Evolutionary conservation across 2,329 filamentous ascomycete genomes (phyloP), one percentile per base, ranked within the genome.

Genomic region (Aspergillus quadrilineatus): DNA sequence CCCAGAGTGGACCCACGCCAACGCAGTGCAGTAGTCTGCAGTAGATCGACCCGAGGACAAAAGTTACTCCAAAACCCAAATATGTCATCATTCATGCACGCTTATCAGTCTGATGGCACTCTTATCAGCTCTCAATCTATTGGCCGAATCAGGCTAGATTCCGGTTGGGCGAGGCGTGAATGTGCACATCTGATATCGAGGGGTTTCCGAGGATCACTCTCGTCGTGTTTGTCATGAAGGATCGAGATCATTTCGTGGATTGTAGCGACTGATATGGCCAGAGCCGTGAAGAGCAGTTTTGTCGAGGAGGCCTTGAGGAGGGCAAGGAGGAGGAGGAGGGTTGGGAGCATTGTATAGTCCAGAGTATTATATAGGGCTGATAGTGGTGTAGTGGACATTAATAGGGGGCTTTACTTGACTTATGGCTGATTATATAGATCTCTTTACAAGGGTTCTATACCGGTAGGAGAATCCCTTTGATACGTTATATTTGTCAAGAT

Each of bases 211-310:
- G 34, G 32, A 22, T 22, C 22, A 22, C 22, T 22, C 32, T 34
- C 12, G 34, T 7, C n/a, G 17, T 32, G 29, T 4, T 51, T 34
- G n/a, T 47, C 26, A 14, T 39, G 30, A 7, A 41, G 14, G 15
- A 54, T 54, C 52, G 47, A 48, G 39, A 54, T 48, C 52, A 48
- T 54, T 17, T 47, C 36, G 37, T 54, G 52, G 47, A 48, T 42
- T 32, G 42, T 54, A 17, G 45, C 37, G 34, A 43, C 28, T 15
- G 28, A 32, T 4, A 48, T 29, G n/a, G 48, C 42, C 14, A 48
- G n/a, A 22, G 26, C 14, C 14, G 37, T 14, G n/a, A 43, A 17
- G n/a, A 54, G 29, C 34, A 54, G 34, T 14, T 54, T 54, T 6
- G 52, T 29, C 2, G 37, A 26, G 15, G 52, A 54, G 28, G 44